Evolutionary conservation across 1,284 basidiomycete genomes (phyloP).

Genomic region (Chondrostereum purpureum): DNA sequence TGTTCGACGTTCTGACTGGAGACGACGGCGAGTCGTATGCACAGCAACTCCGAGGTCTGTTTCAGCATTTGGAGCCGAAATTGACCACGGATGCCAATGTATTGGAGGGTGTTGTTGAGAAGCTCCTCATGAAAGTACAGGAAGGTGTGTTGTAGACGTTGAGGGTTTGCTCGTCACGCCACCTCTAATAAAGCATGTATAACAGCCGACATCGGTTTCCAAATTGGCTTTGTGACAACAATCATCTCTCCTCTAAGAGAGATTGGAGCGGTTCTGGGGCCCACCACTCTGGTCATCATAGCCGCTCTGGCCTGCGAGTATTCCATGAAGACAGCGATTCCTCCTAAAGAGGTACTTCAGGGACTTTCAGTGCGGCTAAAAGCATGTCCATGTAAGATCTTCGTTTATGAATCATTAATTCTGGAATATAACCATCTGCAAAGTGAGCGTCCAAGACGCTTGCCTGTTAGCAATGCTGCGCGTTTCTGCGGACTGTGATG

Average conservation of each 20-base stretch:
- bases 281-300: conserved; percentile 58
- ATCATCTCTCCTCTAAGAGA: conserved; percentile 46
- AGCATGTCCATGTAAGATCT: conserved; percentile 41
- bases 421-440: conserved; percentile 3
- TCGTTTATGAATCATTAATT: conserved; percentile 2
- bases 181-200: no score
- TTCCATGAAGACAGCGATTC: conserved; percentile 39
- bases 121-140: conserved; percentile 40
- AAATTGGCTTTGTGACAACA: conserved; percentile 41
- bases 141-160: conserved; percentile 37
- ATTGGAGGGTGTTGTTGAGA: conserved; percentile 49
- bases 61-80: conserved; percentile 34
- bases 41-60: conserved; percentile 39
- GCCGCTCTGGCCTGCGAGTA: conserved; percentile 61
- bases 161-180: no score
- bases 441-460: conserved; percentile 66
- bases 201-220: conserved; percentile 39
- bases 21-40: conserved; percentile 56
- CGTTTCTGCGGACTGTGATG: conserved; percentile 50
- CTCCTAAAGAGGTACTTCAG: conserved; percentile 44
- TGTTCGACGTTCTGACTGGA: conserved; percentile 40
- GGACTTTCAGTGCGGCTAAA: conserved; percentile 42
- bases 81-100: conserved; percentile 30
- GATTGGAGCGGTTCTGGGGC: conserved; percentile 31
- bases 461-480: conserved; percentile 64